Evolutionary conservation across 176 grass and related monocot species (phyloP).

Genomic region (Eragrostis curvula): DNA sequence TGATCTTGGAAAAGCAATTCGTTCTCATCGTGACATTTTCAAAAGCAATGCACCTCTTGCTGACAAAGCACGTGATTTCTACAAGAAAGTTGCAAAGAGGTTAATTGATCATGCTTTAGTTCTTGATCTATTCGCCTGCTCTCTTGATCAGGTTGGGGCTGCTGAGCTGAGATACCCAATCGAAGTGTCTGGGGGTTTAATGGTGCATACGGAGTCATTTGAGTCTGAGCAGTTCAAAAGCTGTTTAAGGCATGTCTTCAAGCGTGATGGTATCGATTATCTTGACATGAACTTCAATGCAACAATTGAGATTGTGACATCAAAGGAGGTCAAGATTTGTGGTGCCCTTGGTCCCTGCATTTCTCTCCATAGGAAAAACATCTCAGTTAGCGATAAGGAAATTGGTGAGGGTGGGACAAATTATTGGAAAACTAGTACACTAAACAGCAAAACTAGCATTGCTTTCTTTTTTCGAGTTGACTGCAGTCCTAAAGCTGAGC

Average conservation of each 20-base stretch:
- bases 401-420: slow-evolving; percentile 89
- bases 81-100: slow-evolving; percentile 81
- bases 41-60: slow-evolving; percentile 59
- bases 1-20: slow-evolving; percentile 78
- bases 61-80: slow-evolving; percentile 75
- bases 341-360: slow-evolving; percentile 95
- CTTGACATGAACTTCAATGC: slow-evolving; percentile 94
- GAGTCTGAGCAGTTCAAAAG: slow-evolving; percentile 89
- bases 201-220: slow-evolving; percentile 85
- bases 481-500: slow-evolving; percentile 60
- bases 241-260: slow-evolving; percentile 80
- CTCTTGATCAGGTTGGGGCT: slow-evolving; percentile 94
- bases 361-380: slow-evolving; percentile 72
- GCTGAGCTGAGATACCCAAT: slow-evolving; percentile 86
- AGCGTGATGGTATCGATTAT: slow-evolving; percentile 57
- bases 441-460: slow-evolving; percentile 89
- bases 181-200: slow-evolving; percentile 83
- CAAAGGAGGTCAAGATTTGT: slow-evolving; percentile 95
- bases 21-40: slow-evolving; percentile 89
- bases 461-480: slow-evolving; percentile 87
- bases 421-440: slow-evolving; percentile 83
- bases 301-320: slow-evolving; percentile 81
- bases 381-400: slow-evolving; percentile 78
- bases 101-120: slow-evolving; percentile 73
- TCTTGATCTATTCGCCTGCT: slow-evolving; percentile 90